Base-by-base conservation (phyloP, 768 basidiomycete species). In the Tylopilus plumbeoviolaceoides region DNA sequence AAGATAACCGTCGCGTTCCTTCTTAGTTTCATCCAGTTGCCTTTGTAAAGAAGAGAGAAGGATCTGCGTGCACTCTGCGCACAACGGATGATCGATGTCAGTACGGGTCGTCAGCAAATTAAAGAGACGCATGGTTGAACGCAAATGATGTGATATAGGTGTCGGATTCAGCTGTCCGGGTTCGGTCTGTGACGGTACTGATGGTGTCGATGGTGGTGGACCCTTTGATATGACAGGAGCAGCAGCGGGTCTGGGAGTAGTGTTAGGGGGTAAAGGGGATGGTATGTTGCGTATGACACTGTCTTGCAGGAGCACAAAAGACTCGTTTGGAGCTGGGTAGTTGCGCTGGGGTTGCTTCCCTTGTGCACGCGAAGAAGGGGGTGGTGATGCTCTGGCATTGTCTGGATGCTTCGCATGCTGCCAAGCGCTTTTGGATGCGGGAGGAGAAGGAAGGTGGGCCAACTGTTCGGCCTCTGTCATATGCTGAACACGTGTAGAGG, bases 31-130 rank as follows among this genome's bases (percentile, higher is more conserved):
- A 52, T 95, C 92, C 15, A 95, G 76, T 63, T 92, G 85, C 43
- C 79, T 79, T 60, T 88, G 84, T 30, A 98, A 79, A 23, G 82
- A 82, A 1, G 75, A 75, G 28, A 95, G 79, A 31, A 98, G 72
- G 44, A 87, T 79, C 62, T 89, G 85, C 4, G 94, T 91, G 70
- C 97, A 99, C 63, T 98, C 95, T 0, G 88, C 83, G 68, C 97
- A 99, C 8, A 99, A 78, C 6, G 97, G 97, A 66, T 98, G 94
- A 66, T 94, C 91, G 41, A 95, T 81, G 30, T 88, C 87, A 48
- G 87, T 84, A 40, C 84, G 77, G 51, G 84, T 80, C 12, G 89
- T 89, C 41, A 92, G 75, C 28, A 91, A 68, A 66, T 87, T 88
- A 66, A 90, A 86, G 36, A 93, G 75, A 18, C 83, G 82, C 55